Evolutionary conservation across 2,329 filamentous ascomycete species (phyloP).

Genomic region (Nemania sp.): DNA sequence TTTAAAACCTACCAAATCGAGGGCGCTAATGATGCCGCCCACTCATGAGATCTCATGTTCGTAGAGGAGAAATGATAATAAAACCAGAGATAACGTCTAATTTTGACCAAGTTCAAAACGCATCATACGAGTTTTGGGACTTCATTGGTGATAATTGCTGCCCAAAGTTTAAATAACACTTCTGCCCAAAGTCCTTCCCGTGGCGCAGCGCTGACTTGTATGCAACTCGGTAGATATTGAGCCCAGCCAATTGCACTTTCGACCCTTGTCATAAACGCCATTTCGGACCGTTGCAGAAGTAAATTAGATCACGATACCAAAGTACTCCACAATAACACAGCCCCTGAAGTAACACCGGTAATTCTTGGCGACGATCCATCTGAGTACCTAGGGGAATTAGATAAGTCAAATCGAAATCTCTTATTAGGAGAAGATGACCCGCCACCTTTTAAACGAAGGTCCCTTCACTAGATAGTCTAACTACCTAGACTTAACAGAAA

Average conservation of each 20-base stretch:
- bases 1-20: slow-evolving; percentile 50
- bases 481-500: background rate
- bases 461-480: background rate
- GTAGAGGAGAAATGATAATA: background rate
- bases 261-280: slow-evolving; percentile 3
- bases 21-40: slow-evolving; percentile 25
- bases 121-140: slow-evolving; percentile 5
- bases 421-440: slow-evolving; percentile 13
- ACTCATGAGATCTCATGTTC: slow-evolving; percentile 22
- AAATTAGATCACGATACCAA: slow-evolving; percentile 18
- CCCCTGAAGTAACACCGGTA: slow-evolving; percentile 2
- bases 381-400: slow-evolving; percentile 1
- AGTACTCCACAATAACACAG: slow-evolving; percentile 29
- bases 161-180: slow-evolving; percentile 21
- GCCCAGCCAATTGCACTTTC: background rate
- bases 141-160: slow-evolving; percentile 17
- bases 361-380: slow-evolving; percentile 18
- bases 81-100: slow-evolving; percentile 4
- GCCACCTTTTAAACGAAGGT: slow-evolving; percentile 3
- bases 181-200: slow-evolving; percentile 13
- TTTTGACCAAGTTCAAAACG: background rate
- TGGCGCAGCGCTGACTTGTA: slow-evolving; percentile 24
- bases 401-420: slow-evolving; percentile 13
- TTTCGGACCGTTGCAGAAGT: slow-evolving; percentile 26
- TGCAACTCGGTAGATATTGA: background rate